These are phyloP conservation scores for Aspergillus saccharolyticus DNA, from an alignment of 495 filamentous ascomycete genomes.

Conservation along the genomic window DNA sequence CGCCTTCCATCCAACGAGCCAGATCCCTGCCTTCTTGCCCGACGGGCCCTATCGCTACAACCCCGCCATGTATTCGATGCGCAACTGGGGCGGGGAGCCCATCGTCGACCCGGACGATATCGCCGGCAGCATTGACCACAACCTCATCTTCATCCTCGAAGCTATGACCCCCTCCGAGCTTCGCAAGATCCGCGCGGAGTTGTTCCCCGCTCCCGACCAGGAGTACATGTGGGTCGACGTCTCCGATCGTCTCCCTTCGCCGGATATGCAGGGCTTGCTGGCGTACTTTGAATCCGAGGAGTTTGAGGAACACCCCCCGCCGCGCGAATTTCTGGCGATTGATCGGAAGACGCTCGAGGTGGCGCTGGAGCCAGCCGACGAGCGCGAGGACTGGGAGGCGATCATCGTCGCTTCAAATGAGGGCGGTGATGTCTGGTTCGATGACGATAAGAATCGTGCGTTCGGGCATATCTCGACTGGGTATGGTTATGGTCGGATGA, in stretches of 20 bases:
- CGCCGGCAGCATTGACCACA: neutral
- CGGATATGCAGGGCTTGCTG: neutral
- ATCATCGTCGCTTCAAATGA: neutral
- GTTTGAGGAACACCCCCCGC: neutral
- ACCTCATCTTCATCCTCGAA: neutral
- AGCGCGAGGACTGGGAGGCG: neutral
- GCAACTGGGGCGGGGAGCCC: neutral
- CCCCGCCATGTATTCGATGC: neutral
- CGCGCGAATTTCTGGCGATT: neutral
- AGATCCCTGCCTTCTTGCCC: neutral
- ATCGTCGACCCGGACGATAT: conserved; percentile 3
- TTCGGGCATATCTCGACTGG: neutral
- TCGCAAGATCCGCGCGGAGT: neutral
- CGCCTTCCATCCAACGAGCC: neutral
- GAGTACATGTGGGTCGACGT: neutral
- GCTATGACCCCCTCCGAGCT: neutral
- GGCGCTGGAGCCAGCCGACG: neutral
- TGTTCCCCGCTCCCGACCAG: neutral
- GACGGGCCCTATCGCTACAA: neutral
- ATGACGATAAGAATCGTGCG: neutral
- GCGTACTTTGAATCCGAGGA: neutral
- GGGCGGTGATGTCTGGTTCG: conserved; percentile 1
- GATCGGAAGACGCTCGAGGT: neutral
- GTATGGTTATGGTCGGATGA: neutral
- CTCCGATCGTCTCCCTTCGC: neutral